Evolutionary conservation across 371 early-diverging fungal genomes (phyloP).

Genomic region (Chytridiales sp.): DNA sequence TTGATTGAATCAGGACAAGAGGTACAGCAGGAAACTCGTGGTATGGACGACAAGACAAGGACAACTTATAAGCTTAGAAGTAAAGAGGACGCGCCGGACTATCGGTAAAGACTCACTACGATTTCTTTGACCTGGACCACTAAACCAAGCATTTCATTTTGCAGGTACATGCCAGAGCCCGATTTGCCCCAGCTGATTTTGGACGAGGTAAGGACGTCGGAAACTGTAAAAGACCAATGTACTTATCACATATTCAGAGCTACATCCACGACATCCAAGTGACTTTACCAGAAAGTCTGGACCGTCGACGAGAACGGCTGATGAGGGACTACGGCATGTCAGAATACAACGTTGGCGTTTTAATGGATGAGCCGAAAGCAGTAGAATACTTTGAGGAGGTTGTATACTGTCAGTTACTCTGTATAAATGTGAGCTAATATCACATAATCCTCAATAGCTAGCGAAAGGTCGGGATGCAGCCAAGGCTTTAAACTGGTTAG

Average conservation of each 20-base stretch:
- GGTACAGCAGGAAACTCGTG: conserved; percentile 74
- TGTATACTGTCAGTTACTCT: conserved; percentile 2
- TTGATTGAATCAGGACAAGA: conserved; percentile 53
- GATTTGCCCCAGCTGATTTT: conserved; percentile 72
- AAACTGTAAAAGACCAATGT: conserved; percentile 16
- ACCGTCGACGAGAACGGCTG: conserved; percentile 61
- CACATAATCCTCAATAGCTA: conserved; percentile 1
- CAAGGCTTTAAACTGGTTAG: conserved; percentile 18
- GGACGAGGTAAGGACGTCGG: conserved; percentile 9
- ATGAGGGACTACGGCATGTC: conserved; percentile 60
- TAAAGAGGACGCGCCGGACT: conserved; percentile 84
- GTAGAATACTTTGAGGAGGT: conserved; percentile 72
- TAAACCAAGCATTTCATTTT: too few relatives aligned
- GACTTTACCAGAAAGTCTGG: conserved; percentile 72
- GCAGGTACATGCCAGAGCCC: conserved; percentile 85
- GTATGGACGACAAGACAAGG: conserved; percentile 64
- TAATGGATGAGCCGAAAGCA: conserved; percentile 73
- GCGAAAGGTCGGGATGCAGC: conserved; percentile 7
- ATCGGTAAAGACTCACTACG: conserved; percentile 47
- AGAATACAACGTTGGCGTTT: conserved; percentile 55
- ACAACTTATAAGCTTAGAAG: conserved; percentile 68
- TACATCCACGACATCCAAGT: conserved; percentile 48
- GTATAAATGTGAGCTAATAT: neutral
- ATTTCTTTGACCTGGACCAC: conserved; percentile 1
- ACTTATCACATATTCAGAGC: conserved; percentile 32